Evolutionary conservation across 108 stramenopile species (phyloP).

Genomic region (Cylindrotheca fusiformis): DNA sequence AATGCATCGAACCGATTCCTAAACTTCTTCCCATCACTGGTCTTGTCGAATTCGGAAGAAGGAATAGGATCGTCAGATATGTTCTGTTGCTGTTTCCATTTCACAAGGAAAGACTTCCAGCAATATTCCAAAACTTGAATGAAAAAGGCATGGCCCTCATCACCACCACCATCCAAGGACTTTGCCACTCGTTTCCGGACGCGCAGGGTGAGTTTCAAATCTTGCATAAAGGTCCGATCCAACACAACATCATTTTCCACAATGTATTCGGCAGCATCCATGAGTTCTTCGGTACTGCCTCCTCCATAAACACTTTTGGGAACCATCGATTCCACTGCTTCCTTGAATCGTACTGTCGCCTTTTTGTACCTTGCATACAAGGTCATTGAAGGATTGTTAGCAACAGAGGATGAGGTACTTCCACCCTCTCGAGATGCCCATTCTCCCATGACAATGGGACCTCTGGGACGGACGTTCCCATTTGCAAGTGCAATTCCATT

Average conservation of each 20-base stretch:
- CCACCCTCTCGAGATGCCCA: neutral
- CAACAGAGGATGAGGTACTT: neutral
- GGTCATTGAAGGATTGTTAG: no score
- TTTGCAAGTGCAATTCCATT: no score
- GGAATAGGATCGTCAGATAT: neutral
- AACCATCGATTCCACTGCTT: slow-evolving; percentile 16
- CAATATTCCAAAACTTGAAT: slow-evolving; percentile 38
- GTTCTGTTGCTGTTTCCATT: neutral
- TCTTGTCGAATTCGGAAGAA: no score
- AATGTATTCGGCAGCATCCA: slow-evolving; percentile 43
- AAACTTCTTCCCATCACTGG: neutral
- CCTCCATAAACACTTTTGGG: slow-evolving; percentile 6
- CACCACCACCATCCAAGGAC: slow-evolving; percentile 34
- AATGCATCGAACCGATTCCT: neutral
- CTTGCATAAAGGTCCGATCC: slow-evolving; percentile 24
- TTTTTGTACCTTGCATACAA: slow-evolving; percentile 41
- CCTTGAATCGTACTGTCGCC: slow-evolving; percentile 34
- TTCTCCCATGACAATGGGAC: no score
- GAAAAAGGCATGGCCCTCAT: slow-evolving; percentile 42
- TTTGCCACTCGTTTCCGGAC: slow-evolving; percentile 31
- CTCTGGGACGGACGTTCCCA: no score
- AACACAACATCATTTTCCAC: slow-evolving; percentile 6
- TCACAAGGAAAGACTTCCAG: slow-evolving; percentile 20
- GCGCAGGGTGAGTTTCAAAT: slow-evolving; percentile 39
- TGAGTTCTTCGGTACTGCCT: slow-evolving; percentile 11